Percentiles rank a stretch among this genome's conserved stretches.
Conservation (phyloP, 2,329 filamentous ascomycete genomes). For the Trichoderma koningiopsis region DNA sequence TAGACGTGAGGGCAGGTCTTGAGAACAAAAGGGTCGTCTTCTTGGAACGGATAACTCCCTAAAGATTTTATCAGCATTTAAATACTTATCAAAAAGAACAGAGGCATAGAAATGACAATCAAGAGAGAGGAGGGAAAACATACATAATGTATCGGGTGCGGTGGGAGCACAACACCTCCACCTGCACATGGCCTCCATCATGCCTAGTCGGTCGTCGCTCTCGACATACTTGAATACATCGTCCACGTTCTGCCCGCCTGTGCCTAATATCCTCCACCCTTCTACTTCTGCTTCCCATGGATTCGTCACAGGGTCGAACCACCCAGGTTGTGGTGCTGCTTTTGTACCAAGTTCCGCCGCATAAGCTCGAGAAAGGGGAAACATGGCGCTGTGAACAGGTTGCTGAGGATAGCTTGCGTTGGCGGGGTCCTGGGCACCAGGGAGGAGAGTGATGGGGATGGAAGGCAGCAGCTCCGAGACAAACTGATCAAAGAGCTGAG, state of each 20-base stretch:
- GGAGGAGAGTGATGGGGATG: constrained; percentile 85
- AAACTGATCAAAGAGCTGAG: constrained; percentile 80
- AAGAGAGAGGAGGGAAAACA: constrained; percentile 39
- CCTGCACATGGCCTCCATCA: constrained; percentile 93
- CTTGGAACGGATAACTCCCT: constrained; percentile 97
- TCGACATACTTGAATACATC: constrained; percentile 92
- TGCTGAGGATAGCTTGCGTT: constrained; percentile 91
- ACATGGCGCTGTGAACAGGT: constrained; percentile 89
- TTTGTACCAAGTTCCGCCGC: constrained; percentile 48
- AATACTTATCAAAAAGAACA: background rate
- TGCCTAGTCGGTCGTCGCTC: constrained; percentile 72
- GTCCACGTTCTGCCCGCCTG: constrained; percentile 88
- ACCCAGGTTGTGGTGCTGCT: constrained; percentile 55
- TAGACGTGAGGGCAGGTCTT: constrained; percentile 85
- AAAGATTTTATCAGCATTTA: constrained; percentile 27
- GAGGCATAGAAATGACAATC: background rate
- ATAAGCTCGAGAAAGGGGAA: constrained; percentile 74
- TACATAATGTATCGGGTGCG: constrained; percentile 92
- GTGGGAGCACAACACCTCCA: constrained; percentile 93
- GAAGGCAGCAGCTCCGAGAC: constrained; percentile 79
- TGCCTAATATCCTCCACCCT: constrained; percentile 84
- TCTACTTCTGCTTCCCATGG: constrained; percentile 90
- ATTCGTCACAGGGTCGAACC: constrained; percentile 90
- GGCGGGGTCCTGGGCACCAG: constrained; percentile 81
- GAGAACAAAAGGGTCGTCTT: constrained; percentile 88